Conservation (phyloP, 768 basidiomycete genomes). For the Hygrophorus pudorinus region DNA sequence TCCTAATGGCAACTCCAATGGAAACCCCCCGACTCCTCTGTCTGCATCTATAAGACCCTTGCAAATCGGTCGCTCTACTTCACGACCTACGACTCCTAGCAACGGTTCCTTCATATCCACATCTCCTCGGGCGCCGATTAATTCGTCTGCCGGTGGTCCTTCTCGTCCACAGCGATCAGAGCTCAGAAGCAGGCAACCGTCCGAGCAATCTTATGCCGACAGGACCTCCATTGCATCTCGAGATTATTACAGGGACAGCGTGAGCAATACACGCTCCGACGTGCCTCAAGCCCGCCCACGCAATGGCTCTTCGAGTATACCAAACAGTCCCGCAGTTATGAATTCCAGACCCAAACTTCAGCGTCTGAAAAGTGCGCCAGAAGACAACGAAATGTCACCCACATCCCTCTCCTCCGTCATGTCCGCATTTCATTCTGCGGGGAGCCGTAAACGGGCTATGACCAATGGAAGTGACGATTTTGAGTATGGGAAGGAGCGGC, state of each 20-base stretch:
- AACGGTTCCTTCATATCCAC: conserved; percentile 26
- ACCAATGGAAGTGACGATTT: conserved; percentile 42
- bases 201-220: conserved; percentile 46
- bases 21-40: conserved; percentile 24
- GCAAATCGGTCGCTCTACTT: conserved; percentile 47
- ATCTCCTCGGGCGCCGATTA: conserved; percentile 27
- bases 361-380: conserved; percentile 19
- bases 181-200: conserved; percentile 37
- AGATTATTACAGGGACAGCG: conserved; percentile 35
- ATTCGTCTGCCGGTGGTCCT: conserved; percentile 40
- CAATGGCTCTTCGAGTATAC: conserved; percentile 16
- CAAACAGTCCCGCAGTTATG: conserved; percentile 9
- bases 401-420: conserved; percentile 45
- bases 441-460: conserved; percentile 44
- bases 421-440: conserved; percentile 63
- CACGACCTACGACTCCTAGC: conserved; percentile 44
- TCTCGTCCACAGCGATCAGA: conserved; percentile 62
- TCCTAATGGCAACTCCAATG: conserved; percentile 25
- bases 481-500: conserved; percentile 48
- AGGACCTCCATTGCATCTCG: conserved; percentile 21
- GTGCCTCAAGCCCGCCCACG: conserved; percentile 22
- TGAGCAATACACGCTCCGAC: conserved; percentile 39
- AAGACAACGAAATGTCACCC: conserved; percentile 24
- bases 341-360: conserved; percentile 19
- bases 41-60: conserved; percentile 43